phyloP scores from a whole-genome alignment of 192 early-diverging fungal genomes.

The Obelidium mucronatum region DNA sequence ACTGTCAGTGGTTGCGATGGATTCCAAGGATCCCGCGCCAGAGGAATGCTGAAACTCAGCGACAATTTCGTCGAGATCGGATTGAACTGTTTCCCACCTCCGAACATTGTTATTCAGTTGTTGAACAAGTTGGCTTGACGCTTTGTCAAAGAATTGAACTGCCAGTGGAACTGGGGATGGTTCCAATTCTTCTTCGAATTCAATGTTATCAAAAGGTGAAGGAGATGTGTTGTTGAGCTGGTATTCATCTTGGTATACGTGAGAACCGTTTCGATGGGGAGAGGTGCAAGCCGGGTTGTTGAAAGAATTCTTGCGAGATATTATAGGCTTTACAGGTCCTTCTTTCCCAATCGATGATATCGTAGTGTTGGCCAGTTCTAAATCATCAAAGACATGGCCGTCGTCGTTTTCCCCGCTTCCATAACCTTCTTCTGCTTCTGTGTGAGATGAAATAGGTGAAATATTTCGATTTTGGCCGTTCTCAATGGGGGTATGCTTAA shows the following conservation, averaged over 20 bases:
- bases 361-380: not conserved
- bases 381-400: not conserved
- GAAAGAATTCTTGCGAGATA: not conserved
- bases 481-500: not conserved
- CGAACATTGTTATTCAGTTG: not conserved
- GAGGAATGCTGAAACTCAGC: conserved; percentile 3
- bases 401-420: not conserved
- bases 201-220: not conserved
- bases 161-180: not conserved
- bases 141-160: not conserved
- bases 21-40: not conserved
- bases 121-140: not conserved
- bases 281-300: not conserved
- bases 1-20: no score
- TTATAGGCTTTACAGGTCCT: no score
- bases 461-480: not conserved
- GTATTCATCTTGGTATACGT: no score
- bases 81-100: not conserved
- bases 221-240: not conserved
- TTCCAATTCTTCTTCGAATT: not conserved
- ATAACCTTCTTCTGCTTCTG: conserved; percentile 4
- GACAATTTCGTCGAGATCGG: conserved; percentile 22
- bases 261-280: not conserved
- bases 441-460: not conserved
- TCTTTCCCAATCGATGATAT: conserved; percentile 3